Percentiles rank a stretch among this genome's conserved stretches.
Conservation (phyloP, 78 protist species). For the Dictyostelium discoideum region dicty_2.7 NC_007088.5:3945501-3946000, state of each 20-base stretch:
- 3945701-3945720: neutral
- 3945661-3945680: slow-evolving; percentile 39
- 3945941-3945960: neutral
- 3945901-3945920: neutral
- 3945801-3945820: slow-evolving; percentile 58
- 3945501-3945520: slow-evolving; percentile 25
- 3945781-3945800: slow-evolving; percentile 42
- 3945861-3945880: slow-evolving; percentile 21
- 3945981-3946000: too few species aligned
- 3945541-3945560: slow-evolving; percentile 7
- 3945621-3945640: slow-evolving; percentile 6
- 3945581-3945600: neutral
- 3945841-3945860: neutral
- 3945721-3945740: neutral
- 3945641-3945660: slow-evolving; percentile 13
- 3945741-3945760: neutral
- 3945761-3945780: slow-evolving; percentile 14
- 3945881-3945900: neutral
- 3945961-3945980: neutral
- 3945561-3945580: neutral
- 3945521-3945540: neutral
- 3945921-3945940: neutral
- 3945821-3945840: slow-evolving; percentile 18
- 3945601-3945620: slow-evolving; percentile 6
- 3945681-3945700: slow-evolving; percentile 24